A percentile compares a stretch with the other conserved stretches of the same genome.
Evolutionary conservation across 2,329 filamentous ascomycete species (phyloP).

Genomic region (Cyphellophora europaea): DNA sequence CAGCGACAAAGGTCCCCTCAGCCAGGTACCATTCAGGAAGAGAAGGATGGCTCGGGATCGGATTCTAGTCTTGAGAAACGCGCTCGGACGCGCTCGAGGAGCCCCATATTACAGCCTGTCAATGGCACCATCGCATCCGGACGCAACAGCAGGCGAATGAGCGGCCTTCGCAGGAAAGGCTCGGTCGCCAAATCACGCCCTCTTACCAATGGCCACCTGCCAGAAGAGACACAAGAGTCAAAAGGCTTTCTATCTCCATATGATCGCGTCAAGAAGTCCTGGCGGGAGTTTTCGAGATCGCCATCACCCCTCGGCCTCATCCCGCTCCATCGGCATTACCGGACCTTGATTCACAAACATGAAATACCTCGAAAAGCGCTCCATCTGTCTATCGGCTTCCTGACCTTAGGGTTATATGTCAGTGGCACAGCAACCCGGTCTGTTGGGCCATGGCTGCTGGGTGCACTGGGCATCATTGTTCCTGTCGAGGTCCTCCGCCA

Average conservation of each 20-base stretch:
- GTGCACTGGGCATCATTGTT: conserved; percentile 73
- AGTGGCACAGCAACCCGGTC: conserved; percentile 64
- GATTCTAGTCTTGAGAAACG: conserved; percentile 46
- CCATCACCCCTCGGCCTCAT: conserved; percentile 90
- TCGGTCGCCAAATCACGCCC: conserved; percentile 30
- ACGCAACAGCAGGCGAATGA: conserved; percentile 37
- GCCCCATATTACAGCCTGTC: conserved; percentile 43
- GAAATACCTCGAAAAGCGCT: conserved; percentile 90
- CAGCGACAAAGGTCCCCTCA: conserved; percentile 41
- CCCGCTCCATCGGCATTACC: conserved; percentile 87
- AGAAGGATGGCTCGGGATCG: conserved; percentile 40
- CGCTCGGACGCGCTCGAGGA: conserved; percentile 62
- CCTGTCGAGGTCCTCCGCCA: conserved; percentile 75
- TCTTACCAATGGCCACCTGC: conserved; percentile 27
- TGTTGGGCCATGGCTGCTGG: conserved; percentile 78
- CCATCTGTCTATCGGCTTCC: conserved; percentile 93
- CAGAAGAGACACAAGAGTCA: conserved; percentile 27
- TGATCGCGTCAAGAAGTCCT: conserved; percentile 52
- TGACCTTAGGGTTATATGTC: conserved; percentile 78
- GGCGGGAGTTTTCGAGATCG: conserved; percentile 81
- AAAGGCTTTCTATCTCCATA: conserved; percentile 65
- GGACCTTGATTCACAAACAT: conserved; percentile 87
- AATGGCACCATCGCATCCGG: conserved; percentile 14
- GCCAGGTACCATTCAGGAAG: conserved; percentile 49
- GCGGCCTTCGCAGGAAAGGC: conserved; percentile 41